A percentile compares a stretch with the other conserved stretches of the same genome.
These are phyloP conservation scores for Phaeotremella skinneri DNA, from an alignment of 768 basidiomycete genomes.

Conservation along the genomic window DNA sequence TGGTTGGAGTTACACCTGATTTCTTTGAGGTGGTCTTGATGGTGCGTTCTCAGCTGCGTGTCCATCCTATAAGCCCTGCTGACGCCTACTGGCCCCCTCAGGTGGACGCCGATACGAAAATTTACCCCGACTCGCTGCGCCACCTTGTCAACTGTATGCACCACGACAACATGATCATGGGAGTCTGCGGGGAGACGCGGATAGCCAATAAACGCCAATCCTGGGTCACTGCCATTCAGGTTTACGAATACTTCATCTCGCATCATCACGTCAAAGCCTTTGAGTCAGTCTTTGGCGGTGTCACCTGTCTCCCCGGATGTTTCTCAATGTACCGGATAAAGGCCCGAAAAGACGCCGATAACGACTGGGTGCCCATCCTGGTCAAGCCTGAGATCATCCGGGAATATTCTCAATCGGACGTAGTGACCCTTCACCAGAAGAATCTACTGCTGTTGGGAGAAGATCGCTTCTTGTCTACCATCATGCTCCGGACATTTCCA, in stretches of 20 bases:
- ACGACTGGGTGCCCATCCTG: constrained; percentile 97
- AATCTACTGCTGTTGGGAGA: constrained; percentile 93
- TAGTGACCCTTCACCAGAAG: constrained; percentile 94
- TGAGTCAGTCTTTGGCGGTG: constrained; percentile 98
- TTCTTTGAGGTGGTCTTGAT: constrained; percentile 96
- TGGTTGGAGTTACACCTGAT: constrained; percentile 99
- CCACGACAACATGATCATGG: constrained; percentile 98
- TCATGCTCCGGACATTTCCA: constrained; percentile 93
- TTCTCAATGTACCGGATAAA: constrained; percentile 99
- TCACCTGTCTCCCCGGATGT: constrained; percentile 98
- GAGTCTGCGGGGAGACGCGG: constrained; percentile 95
- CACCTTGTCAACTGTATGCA: constrained; percentile 98
- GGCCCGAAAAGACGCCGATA: constrained; percentile 78
- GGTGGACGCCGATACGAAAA: constrained; percentile 99
- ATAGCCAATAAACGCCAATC: constrained; percentile 98
- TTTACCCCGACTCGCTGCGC: constrained; percentile 82
- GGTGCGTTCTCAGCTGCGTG: constrained; percentile 59
- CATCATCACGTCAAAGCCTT: constrained; percentile 98
- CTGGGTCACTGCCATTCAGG: constrained; percentile 98
- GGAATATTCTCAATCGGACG: constrained; percentile 92
- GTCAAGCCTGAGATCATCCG: constrained; percentile 95
- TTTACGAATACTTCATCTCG: constrained; percentile 87
- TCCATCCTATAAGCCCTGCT: not conserved
- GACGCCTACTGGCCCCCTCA: constrained; percentile 50
- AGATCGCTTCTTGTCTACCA: constrained; percentile 97